Evolutionary conservation across 345 rosid species (phyloP), one percentile per base, ranked within the genome.

Genomic region (Erucastrum elatum): DNA sequence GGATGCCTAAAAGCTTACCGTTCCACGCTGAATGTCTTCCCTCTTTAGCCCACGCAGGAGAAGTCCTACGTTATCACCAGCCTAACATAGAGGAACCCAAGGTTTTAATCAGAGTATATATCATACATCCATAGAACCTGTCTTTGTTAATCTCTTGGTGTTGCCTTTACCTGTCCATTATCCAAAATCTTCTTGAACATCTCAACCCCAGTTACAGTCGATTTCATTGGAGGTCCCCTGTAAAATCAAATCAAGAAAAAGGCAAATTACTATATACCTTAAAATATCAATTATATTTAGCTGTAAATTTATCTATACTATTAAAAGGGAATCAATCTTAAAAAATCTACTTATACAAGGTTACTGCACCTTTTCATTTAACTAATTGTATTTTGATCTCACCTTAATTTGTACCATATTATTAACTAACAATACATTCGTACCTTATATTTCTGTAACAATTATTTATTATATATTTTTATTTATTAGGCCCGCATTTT

Each of bases 131-230:
- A 58, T 10, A 81, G 4, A 71, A 69, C 66, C 4, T 12, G 8
- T 71, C 64, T 70, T 67, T 59, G 68, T 60, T 60, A 8, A 71
- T 15, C 51, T 26, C n/a, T 71, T 7, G 56, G 37, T 27, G 70
- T 21, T 29, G 44, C n/a, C 33, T 88, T 83, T 76, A 91, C 99
- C 85, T 95, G 92, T 77, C 99, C 99, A 56, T 85, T 88, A 82
- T 95, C 99, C 90, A 95, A 86, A 17, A 91, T 85, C 84, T 96
- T 96, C 90, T 96, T 96, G 80, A 95, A 95, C 99, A 95, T 95
- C 90, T 93, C 99, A 34, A 95, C 98, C 65, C 96, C 97, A 21
- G 99, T 95, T 6, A 95, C 99, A 1, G 93, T 89, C 29, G 91
- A 83, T 88, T 91, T 95, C 53, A 83, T 25, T 31, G 98, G 88